phyloP scores from a whole-genome alignment of 1,284 basidiomycete genomes.

The Melanopsichium pennsylvanicum region DNA sequence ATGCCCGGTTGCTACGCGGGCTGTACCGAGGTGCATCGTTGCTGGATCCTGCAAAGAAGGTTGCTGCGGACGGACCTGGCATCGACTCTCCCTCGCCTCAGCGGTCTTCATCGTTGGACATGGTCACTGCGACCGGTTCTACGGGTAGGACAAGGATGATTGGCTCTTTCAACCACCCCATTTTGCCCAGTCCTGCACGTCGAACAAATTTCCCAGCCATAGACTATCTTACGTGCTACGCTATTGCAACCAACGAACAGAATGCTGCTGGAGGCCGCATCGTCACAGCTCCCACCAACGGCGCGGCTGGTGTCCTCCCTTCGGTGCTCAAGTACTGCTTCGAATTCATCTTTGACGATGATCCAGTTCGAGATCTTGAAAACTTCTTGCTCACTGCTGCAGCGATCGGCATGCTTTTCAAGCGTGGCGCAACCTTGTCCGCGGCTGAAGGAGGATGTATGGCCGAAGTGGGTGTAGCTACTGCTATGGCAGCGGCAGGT shows the following conservation, averaged over 20 bases:
- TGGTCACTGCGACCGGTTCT: not conserved
- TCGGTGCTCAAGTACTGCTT: conserved; percentile 83
- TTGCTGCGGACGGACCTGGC: conserved; percentile 3
- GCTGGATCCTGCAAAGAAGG: conserved; percentile 3
- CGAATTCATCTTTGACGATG: conserved; percentile 78
- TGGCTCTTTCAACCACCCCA: conserved; percentile 81
- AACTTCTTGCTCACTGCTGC: conserved; percentile 83
- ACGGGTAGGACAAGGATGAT: conserved; percentile 68
- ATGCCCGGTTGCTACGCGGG: conserved; percentile 86
- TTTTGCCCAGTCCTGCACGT: conserved; percentile 71
- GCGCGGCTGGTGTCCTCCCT: conserved; percentile 82
- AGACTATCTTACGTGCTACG: conserved; percentile 77
- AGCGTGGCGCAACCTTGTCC: conserved; percentile 92
- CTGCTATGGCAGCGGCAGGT: conserved; percentile 89
- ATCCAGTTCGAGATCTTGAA: conserved; percentile 82
- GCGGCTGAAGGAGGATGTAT: conserved; percentile 78
- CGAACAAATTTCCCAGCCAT: conserved; percentile 88
- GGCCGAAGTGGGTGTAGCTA: conserved; percentile 73
- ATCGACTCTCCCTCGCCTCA: conserved; percentile 9
- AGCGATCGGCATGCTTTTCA: conserved; percentile 96
- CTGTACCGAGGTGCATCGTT: conserved; percentile 64
- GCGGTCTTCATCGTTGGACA: not conserved
- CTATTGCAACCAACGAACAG: conserved; percentile 71
- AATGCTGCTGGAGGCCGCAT: conserved; percentile 91
- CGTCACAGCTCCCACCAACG: conserved; percentile 89